Percentiles rank a stretch among this genome's conserved stretches.
These are phyloP conservation scores for Pseudocercospora musae DNA, from an alignment of 2,329 filamentous ascomycete genomes.

Conservation along the genomic window DNA sequence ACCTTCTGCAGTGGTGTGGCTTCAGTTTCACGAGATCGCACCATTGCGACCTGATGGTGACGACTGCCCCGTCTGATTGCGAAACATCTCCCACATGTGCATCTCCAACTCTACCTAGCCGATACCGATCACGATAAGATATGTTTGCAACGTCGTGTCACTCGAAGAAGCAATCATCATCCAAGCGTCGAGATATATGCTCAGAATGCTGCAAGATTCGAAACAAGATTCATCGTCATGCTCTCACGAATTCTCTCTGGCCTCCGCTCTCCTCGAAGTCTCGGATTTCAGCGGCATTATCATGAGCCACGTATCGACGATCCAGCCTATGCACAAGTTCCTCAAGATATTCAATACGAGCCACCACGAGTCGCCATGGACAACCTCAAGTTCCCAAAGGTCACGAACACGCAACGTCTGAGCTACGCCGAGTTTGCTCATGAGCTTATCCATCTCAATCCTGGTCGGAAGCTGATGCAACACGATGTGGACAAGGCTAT, in stretches of 20 bases:
- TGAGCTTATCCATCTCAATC: not conserved
- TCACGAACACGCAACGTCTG: not conserved
- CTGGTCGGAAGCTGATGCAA: not conserved
- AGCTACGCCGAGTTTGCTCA: not conserved
- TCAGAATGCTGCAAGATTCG: too few relatives aligned
- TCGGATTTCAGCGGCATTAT: not conserved
- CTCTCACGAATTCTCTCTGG: not conserved
- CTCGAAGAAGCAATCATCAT: too few relatives aligned
- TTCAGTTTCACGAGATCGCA: not conserved
- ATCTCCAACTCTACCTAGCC: too few relatives aligned
- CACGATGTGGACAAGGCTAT: not conserved
- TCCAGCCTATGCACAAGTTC: not conserved
- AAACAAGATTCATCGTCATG: too few relatives aligned
- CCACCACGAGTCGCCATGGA: not conserved
- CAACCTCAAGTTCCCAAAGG: not conserved
- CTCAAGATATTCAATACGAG: not conserved
- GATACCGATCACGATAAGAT: too few relatives aligned
- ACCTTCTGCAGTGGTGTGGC: not conserved
- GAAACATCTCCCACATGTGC: too few relatives aligned
- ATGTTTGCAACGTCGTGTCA: too few relatives aligned
- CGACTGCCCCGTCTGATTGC: too few relatives aligned
- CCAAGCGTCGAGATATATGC: too few relatives aligned
- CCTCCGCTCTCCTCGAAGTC: not conserved
- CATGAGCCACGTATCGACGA: not conserved
- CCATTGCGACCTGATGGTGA: not conserved